phyloP scores from a whole-genome alignment of 345 rosid genomes.

The Diplotaxis tenuifolia region DNA sequence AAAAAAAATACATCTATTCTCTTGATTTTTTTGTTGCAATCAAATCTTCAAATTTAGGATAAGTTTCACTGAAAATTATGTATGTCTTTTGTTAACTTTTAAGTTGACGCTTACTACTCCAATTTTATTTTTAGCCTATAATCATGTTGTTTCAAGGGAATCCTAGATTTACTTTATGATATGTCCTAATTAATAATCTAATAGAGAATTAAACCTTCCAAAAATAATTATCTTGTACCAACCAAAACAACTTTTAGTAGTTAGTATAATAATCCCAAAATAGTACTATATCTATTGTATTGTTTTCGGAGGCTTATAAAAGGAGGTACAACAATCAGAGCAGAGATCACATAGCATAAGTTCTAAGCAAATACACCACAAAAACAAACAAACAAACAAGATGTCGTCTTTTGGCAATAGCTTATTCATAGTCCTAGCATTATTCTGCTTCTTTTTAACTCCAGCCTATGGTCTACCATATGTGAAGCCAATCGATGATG shows the following conservation, averaged over 20 bases:
- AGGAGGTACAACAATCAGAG: background rate
- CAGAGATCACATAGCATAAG: constrained; percentile 7
- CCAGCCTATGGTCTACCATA: constrained; percentile 18
- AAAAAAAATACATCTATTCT: background rate
- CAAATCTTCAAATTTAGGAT: background rate
- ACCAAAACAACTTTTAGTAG: background rate
- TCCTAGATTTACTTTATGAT: background rate
- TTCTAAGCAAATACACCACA: background rate
- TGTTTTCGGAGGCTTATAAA: constrained; percentile 11
- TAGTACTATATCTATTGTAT: background rate
- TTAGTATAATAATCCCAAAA: background rate
- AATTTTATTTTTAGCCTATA: background rate
- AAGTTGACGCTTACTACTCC: background rate
- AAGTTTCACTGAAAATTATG: background rate
- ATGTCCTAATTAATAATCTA: background rate
- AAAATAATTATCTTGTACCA: too few species aligned
- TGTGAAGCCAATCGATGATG: constrained; percentile 30
- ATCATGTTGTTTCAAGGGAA: background rate
- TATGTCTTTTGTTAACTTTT: background rate
- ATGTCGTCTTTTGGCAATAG: background rate
- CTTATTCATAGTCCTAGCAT: constrained; percentile 4
- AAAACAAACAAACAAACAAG: background rate
- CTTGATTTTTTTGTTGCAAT: background rate
- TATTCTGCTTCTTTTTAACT: background rate
- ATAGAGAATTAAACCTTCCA: too few species aligned